Conservation (phyloP, 345 rosid species). For the Eucalyptus cloeziana region DNA sequence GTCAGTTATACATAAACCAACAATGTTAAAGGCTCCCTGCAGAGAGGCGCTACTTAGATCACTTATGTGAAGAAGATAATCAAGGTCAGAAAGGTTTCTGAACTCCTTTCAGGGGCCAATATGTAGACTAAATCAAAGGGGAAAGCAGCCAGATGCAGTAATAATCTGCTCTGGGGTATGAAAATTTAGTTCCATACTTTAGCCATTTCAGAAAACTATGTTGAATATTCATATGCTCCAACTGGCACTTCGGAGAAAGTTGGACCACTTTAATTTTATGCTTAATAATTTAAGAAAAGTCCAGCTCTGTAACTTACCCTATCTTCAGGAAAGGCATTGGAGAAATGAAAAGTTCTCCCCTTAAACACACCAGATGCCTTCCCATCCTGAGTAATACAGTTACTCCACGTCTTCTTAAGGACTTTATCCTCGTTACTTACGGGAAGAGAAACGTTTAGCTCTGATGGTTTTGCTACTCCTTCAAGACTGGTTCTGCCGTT, state of each 20-base stretch:
- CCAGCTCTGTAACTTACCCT: conserved; percentile 42
- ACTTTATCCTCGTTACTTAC: conserved; percentile 14
- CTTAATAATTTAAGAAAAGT: background rate
- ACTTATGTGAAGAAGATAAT: background rate
- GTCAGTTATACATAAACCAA: background rate
- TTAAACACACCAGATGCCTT: conserved; percentile 36
- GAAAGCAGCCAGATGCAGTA: background rate
- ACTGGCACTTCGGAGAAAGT: background rate
- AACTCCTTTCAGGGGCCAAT: background rate
- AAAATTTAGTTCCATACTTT: background rate
- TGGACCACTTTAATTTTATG: background rate
- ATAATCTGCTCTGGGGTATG: background rate
- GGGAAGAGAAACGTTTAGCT: conserved; percentile 9
- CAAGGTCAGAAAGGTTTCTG: background rate
- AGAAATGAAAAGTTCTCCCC: conserved; percentile 73
- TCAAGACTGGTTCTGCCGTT: conserved; percentile 1
- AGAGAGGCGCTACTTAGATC: background rate
- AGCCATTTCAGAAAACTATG: background rate
- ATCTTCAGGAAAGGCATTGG: conserved; percentile 67
- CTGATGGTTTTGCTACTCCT: conserved; percentile 12
- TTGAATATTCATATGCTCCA: background rate
- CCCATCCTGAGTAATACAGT: conserved; percentile 18
- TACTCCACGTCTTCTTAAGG: conserved; percentile 16
- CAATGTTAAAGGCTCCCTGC: background rate
- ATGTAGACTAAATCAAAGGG: background rate